Evolutionary conservation across 1,139 yeast genomes (phyloP), one percentile per base, ranked within the genome.

Genomic region (Blastobotrys serpentis): DNA sequence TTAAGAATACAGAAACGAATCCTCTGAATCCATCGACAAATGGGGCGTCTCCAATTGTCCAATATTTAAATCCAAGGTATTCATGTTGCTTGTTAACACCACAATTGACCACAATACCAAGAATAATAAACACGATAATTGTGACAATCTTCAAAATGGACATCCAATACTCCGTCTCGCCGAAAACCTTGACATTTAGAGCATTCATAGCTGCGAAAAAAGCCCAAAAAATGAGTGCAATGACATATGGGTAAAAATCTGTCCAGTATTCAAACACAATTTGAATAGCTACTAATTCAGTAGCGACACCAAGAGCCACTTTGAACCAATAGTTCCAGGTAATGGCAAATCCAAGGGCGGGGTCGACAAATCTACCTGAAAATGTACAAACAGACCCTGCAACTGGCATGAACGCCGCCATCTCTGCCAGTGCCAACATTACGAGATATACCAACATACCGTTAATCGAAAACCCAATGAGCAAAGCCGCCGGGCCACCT

Each of bases 91-190:
- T 59, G 54, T 73, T 88, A 49, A 86, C 89, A 56, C 92, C 94
- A 64, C 84, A 78, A 36, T 63, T 61, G 48, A 66, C 64, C 17
- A 63, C 77, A 72, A 53, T 77, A 48, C 92, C 92, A 41, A 86
- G 63, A 53, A 79, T 74, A 54, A 78, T 72, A 61, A 77, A 76
- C n/a, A 79, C 77, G 10, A 77, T 59, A 51, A 79, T 75, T 2
- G 81, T 74, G 41, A 77, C 58, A 33, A 79, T 75, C 57, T 79
- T 83, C 49, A 83, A 67, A 19, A 80, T 66, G 0, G 88, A 86
- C 55, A 83, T 71, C 77, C 80, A 78, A 59, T 79, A 82, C 61
- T 82, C 86, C 2, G 81, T 70, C 58, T 82, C 87, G 29, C 86
- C 86, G 57, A 78, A 81, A 43, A 70, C 73, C 51, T 67, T 69